Base-by-base conservation (phyloP, 768 basidiomycete genomes). In the Boletellus ananiceps region DNA sequence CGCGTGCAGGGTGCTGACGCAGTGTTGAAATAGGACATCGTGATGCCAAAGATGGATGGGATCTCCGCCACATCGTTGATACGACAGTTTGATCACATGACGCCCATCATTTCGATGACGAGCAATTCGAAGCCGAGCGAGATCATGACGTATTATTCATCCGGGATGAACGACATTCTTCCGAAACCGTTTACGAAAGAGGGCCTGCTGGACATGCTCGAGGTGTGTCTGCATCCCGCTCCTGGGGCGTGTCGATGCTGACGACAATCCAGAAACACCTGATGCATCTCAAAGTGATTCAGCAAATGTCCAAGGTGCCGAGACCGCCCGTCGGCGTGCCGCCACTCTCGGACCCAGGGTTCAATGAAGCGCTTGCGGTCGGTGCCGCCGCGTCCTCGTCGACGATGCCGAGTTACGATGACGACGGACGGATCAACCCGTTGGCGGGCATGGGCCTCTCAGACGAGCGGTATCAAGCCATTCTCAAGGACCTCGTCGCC, bases 91-190 rank as follows among this genome's bases (percentile, higher is more conserved):
- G 93, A 97, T 71, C 82, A 84, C 50, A 86, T 85, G 73, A 96
- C 94, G 36, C 95, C 95, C 5, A 97, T 98, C 65, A 96, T 98
- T 56, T 95, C 93, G 19, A 98, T 98, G 95, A 98, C 94, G 45
- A 86, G 84, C 61, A 95, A 93, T 67, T 91, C 89, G 47, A 88
- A 91, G 59, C 93, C 93, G 23, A 86, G 87, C 69, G 88, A 95
- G 67, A 86, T 95, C 54, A 84, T 94, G 82, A 89, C 84, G 8
- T 95, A 94, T 62, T 61, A 65, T 57, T 69, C 65, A 4, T 52
- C 61, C 74, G 87, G 93, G 15, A 97, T 97, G 94, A 97, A 94
- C 67, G 94, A 97, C 69, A 88, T 96, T 49, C 73, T 98, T 15
- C 88, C 93, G 8, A 98, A 98, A 67, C 95, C 95, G 3, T 98